phyloP scores from a whole-genome alignment of 2,329 filamentous ascomycete genomes.

The Verticillium alfalfae region DNA sequence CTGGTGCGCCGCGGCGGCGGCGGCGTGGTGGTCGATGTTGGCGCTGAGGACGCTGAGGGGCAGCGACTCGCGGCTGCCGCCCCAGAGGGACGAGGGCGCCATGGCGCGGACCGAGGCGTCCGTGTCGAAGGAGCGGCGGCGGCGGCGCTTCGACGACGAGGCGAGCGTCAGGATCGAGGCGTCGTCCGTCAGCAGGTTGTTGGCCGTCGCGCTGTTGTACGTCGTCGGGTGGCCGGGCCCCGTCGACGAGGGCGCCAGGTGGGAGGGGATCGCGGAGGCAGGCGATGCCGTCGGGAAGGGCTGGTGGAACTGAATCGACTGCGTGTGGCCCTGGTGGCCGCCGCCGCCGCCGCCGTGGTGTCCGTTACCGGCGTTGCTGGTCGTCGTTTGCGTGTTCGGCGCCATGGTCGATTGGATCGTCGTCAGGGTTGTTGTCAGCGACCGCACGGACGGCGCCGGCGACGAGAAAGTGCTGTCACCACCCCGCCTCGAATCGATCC shows the following conservation, averaged over 20 bases:
- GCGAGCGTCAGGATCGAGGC: conserved; percentile 81
- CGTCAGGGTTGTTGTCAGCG: conserved; percentile 76
- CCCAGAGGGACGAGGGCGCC: conserved; percentile 77
- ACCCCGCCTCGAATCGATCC: conserved; percentile 63
- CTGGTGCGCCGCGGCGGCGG: conserved; percentile 28
- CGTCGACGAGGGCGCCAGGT: conserved; percentile 50
- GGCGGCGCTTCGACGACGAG: conserved; percentile 72
- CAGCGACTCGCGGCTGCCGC: conserved; percentile 73
- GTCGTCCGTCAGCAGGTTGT: conserved; percentile 78
- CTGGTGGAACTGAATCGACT: conserved; percentile 58
- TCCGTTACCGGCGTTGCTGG: conserved; percentile 32
- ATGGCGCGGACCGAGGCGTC: conserved; percentile 80
- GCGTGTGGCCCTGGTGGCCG: conserved; percentile 28
- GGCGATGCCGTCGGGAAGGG: conserved; percentile 60
- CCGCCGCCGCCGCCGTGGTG: conserved; percentile 12
- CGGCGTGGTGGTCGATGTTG: conserved; percentile 47
- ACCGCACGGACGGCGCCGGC: conserved; percentile 73
- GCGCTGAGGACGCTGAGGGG: conserved; percentile 73
- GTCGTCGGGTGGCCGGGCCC: conserved; percentile 56
- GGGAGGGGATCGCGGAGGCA: conserved; percentile 66
- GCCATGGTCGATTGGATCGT: conserved; percentile 71
- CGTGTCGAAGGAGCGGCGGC: conserved; percentile 76
- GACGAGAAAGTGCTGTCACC: conserved; percentile 76
- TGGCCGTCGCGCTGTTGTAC: conserved; percentile 73
- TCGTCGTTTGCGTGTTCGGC: conserved; percentile 40